phyloP scores from a whole-genome alignment of 2,329 filamentous ascomycete species.

The Botrytis tulipae region DNA sequence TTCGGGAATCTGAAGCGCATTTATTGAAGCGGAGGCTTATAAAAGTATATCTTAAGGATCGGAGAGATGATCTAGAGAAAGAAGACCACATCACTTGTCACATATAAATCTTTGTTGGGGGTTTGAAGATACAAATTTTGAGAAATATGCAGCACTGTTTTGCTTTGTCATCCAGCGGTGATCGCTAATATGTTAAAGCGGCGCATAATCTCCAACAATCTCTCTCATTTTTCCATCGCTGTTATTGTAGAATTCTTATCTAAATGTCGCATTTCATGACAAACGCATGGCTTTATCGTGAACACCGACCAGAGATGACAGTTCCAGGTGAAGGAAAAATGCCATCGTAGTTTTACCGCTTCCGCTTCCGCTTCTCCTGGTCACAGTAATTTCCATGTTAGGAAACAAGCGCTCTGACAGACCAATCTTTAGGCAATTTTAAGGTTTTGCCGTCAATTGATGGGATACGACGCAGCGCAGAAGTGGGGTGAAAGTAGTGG shows the following conservation, averaged over 20 bases:
- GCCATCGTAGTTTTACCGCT: neutral
- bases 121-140: neutral
- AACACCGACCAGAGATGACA: neutral
- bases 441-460: neutral
- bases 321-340: neutral
- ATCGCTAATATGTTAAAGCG: neutral
- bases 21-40: neutral
- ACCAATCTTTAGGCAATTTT: neutral
- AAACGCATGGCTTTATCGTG: neutral
- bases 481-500: neutral
- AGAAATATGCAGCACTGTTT: neutral
- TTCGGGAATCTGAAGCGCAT: neutral
- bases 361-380: neutral
- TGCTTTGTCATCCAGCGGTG: slow-evolving; percentile 3
- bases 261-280: neutral
- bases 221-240: neutral
- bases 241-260: neutral
- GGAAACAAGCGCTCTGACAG: neutral
- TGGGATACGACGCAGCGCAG: neutral
- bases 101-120: neutral
- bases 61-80: neutral
- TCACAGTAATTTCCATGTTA: neutral
- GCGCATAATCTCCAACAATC: neutral
- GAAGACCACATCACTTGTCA: slow-evolving; percentile 3
- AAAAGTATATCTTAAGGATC: neutral